Evolutionary conservation across 2,329 filamentous ascomycete genomes (phyloP), one percentile per base, ranked within the genome.

Genomic region (Penicillium sp.): DNA sequence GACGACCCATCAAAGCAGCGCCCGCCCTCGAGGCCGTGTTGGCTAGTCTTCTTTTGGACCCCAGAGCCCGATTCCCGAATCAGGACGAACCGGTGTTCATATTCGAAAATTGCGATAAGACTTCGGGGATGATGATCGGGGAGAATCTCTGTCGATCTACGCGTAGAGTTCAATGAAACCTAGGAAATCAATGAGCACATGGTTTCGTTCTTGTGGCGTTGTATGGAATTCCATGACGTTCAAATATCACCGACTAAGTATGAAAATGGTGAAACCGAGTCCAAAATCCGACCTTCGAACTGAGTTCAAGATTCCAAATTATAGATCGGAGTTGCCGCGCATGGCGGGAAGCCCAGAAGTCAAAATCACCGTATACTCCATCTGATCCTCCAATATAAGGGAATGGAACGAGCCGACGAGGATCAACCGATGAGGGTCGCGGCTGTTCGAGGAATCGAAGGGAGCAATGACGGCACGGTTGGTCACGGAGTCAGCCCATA

Each of bases 21-120:
- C 4, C 34, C 25, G 16, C 7, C 14, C 14, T 31, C 11, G 22
- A 13, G 27, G 12, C 14, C 16, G 14, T 16, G 18, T 41, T 22
- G 10, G 11, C 22, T 47, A 47, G 16, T 11, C 37, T 42, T 14
- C 3, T 34, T 40, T 2, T 2, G 10, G 43, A 8, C 2, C 1
- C 6, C 2, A 7, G 43, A 8, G 2, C 1, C 6, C 2, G 1
- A 16, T 29, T 16, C 28, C 27, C 43, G 18, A 22, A 35, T 31
- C 25, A 46, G 43, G 35, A 19, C 37, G 30, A 47, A 33, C 19
- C 22, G 45, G 30, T n/a, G 8, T 41, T 19, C 19, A 47, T 10
- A n/a, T 22, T 35, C 9, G 16, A 19, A 2, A 18, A 28, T 2
- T 7, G 10, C 16, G 29, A 25, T 18, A 10, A 8, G 25, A 28